phyloP scores from a whole-genome alignment of 192 early-diverging fungal genomes.

The Umbelopsis isabellina region DNA sequence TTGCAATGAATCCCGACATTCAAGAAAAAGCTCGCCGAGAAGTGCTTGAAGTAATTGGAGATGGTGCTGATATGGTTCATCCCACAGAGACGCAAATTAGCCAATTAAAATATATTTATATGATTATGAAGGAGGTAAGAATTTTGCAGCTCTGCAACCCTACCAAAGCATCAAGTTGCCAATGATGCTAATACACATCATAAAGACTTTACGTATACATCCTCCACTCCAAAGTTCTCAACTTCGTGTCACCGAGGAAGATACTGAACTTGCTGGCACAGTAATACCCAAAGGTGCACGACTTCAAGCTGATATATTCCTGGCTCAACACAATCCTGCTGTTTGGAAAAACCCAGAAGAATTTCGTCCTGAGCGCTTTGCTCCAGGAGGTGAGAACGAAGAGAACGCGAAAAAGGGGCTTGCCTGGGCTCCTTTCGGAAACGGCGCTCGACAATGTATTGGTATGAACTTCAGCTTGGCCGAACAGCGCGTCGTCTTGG shows the following conservation, averaged over 20 bases:
- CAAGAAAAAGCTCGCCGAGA: slow-evolving; percentile 31
- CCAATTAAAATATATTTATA: slow-evolving; percentile 45
- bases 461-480: slow-evolving; percentile 66
- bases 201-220: too few relatives aligned
- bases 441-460: slow-evolving; percentile 60
- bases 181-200: too few relatives aligned
- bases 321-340: slow-evolving; percentile 13
- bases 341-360: slow-evolving; percentile 47
- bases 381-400: slow-evolving; percentile 21
- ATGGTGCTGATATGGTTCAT: slow-evolving; percentile 14
- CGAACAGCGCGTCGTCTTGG: slow-evolving; percentile 58
- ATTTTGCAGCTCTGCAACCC: too few relatives aligned
- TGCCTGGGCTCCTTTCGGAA: slow-evolving; percentile 60
- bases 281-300: slow-evolving; percentile 15
- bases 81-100: slow-evolving; percentile 51
- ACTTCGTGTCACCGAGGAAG: background rate
- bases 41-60: slow-evolving; percentile 23
- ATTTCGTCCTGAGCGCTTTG: slow-evolving; percentile 60
- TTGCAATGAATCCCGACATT: slow-evolving; percentile 24
- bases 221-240: too few relatives aligned
- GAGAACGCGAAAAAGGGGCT: background rate
- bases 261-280: background rate
- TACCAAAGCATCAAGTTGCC: too few relatives aligned
- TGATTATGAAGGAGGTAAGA: slow-evolving; percentile 32
- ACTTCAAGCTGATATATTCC: slow-evolving; percentile 18